Percentiles rank a stretch among this genome's conserved stretches.
These are phyloP conservation scores for Mycena latifolia DNA, from an alignment of 768 basidiomycete species.

Conservation along the genomic window DNA sequence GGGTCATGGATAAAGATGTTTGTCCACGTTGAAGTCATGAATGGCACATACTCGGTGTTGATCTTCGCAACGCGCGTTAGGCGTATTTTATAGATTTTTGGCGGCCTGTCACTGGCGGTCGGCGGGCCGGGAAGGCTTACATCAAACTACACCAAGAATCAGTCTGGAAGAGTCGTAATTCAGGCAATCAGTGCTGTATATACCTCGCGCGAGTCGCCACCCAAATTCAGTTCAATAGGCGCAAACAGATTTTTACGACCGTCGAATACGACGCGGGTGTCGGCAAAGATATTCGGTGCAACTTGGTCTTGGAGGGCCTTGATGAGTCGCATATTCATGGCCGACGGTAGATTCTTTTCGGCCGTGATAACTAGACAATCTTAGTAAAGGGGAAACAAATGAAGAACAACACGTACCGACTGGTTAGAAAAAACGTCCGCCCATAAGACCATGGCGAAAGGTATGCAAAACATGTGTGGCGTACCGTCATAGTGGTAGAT, in stretches of 20 bases:
- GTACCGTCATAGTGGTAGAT: conserved; percentile 72
- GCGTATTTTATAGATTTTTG: conserved; percentile 18
- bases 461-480: too few species aligned
- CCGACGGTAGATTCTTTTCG: conserved; percentile 61
- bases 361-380: conserved; percentile 45
- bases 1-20: neutral
- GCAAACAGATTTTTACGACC: conserved; percentile 73
- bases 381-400: conserved; percentile 16
- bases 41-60: conserved; percentile 52
- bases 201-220: conserved; percentile 52
- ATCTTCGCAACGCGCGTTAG: conserved; percentile 23
- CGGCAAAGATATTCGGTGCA: conserved; percentile 63
- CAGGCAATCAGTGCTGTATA: neutral
- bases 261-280: conserved; percentile 63
- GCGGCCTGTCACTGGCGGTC: conserved; percentile 15
- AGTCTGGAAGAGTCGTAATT: conserved; percentile 14
- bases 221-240: conserved; percentile 51
- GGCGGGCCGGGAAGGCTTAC: conserved; percentile 42
- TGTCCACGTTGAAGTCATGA: neutral
- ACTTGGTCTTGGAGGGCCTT: conserved; percentile 56
- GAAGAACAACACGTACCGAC: too few species aligned
- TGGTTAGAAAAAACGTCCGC: too few species aligned
- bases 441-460: too few species aligned
- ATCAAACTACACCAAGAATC: conserved; percentile 35
- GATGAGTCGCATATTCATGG: conserved; percentile 64